These are phyloP conservation scores for Ceratobasidium sp. DNA, from an alignment of 1,284 basidiomycete genomes.

Conservation along the genomic window DNA sequence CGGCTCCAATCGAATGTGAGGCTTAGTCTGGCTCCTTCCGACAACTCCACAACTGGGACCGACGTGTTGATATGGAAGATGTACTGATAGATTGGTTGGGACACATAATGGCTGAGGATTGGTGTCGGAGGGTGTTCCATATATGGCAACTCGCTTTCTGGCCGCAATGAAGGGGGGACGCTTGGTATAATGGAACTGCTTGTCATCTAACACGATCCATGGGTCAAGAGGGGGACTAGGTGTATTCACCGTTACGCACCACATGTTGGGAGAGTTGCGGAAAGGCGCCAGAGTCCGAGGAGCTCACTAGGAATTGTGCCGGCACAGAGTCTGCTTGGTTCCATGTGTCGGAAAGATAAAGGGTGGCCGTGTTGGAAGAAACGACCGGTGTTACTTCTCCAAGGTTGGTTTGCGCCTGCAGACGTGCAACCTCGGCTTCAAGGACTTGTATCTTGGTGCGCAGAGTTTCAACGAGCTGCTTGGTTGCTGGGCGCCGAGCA, in stretches of 20 bases:
- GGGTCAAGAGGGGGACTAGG: neutral
- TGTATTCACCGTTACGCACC: neutral
- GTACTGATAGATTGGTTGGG: slow-evolving; percentile 11
- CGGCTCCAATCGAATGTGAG: slow-evolving; percentile 18
- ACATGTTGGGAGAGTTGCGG: neutral
- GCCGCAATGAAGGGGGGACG: neutral
- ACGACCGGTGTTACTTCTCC: neutral
- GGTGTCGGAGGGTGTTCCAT: slow-evolving; percentile 18
- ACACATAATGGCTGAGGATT: neutral
- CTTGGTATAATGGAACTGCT: neutral
- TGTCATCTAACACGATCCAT: slow-evolving; percentile 1
- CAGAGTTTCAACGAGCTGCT: slow-evolving; percentile 34
- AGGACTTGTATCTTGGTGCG: slow-evolving; percentile 30
- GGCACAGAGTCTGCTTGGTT: neutral
- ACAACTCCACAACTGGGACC: neutral
- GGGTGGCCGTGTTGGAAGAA: neutral
- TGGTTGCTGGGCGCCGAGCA: slow-evolving; percentile 35
- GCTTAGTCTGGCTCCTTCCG: neutral
- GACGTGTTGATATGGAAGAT: slow-evolving; percentile 16
- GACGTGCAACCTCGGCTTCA: slow-evolving; percentile 23
- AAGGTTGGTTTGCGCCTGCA: neutral
- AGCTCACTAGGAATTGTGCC: neutral
- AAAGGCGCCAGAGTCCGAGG: neutral
- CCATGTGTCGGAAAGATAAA: neutral
- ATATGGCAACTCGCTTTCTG: slow-evolving; percentile 16